Conservation (phyloP, 768 basidiomycete species). For the Hypsizygus marmoreus region DNA sequence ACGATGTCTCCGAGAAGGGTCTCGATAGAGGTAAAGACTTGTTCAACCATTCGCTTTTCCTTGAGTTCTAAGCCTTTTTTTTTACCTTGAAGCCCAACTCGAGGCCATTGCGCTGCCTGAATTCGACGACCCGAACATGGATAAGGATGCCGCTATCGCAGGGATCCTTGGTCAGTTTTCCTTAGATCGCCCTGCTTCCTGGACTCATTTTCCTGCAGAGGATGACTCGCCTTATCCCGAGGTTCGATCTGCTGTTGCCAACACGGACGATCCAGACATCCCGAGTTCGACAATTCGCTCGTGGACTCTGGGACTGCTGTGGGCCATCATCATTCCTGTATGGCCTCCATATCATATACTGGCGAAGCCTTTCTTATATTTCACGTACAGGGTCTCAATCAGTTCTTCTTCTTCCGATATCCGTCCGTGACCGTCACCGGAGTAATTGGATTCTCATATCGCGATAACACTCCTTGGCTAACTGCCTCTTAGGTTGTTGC, state of each 20-base stretch:
- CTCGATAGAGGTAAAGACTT: conserved; percentile 21
- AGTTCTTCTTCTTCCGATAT: conserved; percentile 78
- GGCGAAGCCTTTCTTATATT: not conserved
- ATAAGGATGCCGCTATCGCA: conserved; percentile 44
- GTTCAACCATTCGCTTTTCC: not conserved
- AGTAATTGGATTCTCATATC: conserved; percentile 26
- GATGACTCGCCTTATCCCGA: conserved; percentile 77
- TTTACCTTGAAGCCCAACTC: conserved; percentile 22
- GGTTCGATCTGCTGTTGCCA: conserved; percentile 68
- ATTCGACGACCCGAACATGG: conserved; percentile 58
- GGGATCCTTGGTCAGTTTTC: conserved; percentile 40
- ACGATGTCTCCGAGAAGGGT: conserved; percentile 34
- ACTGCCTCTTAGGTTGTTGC: conserved; percentile 67
- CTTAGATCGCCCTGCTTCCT: not conserved
- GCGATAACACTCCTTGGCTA: too few species aligned
- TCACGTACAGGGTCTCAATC: conserved; percentile 53
- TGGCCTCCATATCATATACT: conserved; percentile 8
- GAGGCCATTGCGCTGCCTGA: conserved; percentile 34
- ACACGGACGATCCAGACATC: conserved; percentile 68
- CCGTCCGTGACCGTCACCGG: conserved; percentile 64
- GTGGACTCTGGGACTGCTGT: conserved; percentile 72
- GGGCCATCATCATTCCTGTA: conserved; percentile 63
- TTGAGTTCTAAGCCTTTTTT: not conserved
- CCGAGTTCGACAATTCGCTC: conserved; percentile 64
- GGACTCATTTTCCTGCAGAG: conserved; percentile 31